Conservation (phyloP, 495 filamentous ascomycete genomes). For the Xylaria nigripes region DNA sequence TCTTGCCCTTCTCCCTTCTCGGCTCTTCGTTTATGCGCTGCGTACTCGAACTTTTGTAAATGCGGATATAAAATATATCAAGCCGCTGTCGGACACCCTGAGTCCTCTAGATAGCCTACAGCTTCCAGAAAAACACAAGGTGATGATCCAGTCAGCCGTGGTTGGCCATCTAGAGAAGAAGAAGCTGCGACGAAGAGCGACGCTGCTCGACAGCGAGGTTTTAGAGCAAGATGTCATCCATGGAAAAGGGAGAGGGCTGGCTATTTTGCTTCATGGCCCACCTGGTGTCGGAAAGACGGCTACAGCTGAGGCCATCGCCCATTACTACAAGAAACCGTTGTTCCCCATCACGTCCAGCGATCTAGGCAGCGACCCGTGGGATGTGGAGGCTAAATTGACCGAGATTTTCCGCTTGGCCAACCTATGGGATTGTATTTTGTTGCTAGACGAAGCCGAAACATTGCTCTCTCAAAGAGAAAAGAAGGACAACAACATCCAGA, state of each 20-base stretch:
- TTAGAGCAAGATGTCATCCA: conserved; percentile 53
- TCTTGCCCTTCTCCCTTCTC: conserved; percentile 30
- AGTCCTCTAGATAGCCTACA: conserved; percentile 47
- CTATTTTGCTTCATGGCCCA: conserved; percentile 43
- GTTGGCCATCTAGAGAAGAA: conserved; percentile 34
- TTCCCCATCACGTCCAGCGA: conserved; percentile 50
- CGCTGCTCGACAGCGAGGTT: conserved; percentile 39
- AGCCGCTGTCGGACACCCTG: conserved; percentile 38
- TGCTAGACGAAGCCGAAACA: conserved; percentile 48
- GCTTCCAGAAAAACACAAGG: conserved; percentile 44
- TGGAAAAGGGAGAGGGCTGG: conserved; percentile 49
- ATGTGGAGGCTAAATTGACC: conserved; percentile 33
- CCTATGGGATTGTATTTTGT: conserved; percentile 50
- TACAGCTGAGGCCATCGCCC: conserved; percentile 47
- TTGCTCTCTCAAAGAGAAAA: conserved; percentile 40
- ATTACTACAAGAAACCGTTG: conserved; percentile 42
- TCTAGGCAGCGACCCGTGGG: conserved; percentile 38
- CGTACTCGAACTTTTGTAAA: conserved; percentile 31
- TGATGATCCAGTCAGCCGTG: conserved; percentile 46
- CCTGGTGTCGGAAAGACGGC: conserved; percentile 57
- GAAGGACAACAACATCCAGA: conserved; percentile 31
- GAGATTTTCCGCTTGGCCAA: conserved; percentile 42
- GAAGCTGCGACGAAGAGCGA: conserved; percentile 39
- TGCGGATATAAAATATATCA: conserved; percentile 28
- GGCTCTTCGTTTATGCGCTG: conserved; percentile 33